Base-by-base conservation (phyloP, 306 rosid genomes). In the peach (Prunus persica) region DNA sequence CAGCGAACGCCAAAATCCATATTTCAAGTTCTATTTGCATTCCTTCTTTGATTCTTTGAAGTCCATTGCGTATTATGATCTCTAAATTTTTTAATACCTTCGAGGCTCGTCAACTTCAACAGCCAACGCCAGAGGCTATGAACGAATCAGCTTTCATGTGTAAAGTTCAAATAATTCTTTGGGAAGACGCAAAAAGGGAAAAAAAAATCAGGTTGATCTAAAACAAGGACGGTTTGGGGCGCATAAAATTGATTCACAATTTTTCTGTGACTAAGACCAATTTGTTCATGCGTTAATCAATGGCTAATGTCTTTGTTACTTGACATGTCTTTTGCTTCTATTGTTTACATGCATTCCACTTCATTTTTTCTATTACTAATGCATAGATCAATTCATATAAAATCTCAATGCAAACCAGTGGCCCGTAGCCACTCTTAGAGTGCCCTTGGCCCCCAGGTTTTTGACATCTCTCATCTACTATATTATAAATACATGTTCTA, bases 41-140 rank as follows among this genome's bases (percentile, higher is more conserved):
- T 92, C 72, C 97, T 95, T 82, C 95, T 92, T 68, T 89, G 83
- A 92, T 90, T 84, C 95, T 92, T 65, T 89, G 83, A 92, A 77
- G 65, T 81, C 67, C 61, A 75, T 70, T 75, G 57, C 74, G 65
- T 62, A 84, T 57, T 77, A 69, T 65, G 58, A 72, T 74, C 64
- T 49, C 5, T 65, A 60, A 68, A 6, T 3, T 50, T 41, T 65
- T 55, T 27, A 3, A 27, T 56, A 57, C 38, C 52, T 57, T 47
- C 69, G 78, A 76, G 89, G 76, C 74, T 65, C 49, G 25, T 46
- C 28, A 27, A 65, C 58, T 69, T 61, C 69, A 64, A 57, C 79
- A 30, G 28, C 28, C 43, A 47, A 18, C 2, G 56, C 38, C 52
- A 15, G 72, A 65, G 47, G 65, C 64, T 34, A 47, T 64, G 38